Base-by-base conservation (phyloP, 2,329 filamentous ascomycete genomes). In the Amauroascus niger region DNA sequence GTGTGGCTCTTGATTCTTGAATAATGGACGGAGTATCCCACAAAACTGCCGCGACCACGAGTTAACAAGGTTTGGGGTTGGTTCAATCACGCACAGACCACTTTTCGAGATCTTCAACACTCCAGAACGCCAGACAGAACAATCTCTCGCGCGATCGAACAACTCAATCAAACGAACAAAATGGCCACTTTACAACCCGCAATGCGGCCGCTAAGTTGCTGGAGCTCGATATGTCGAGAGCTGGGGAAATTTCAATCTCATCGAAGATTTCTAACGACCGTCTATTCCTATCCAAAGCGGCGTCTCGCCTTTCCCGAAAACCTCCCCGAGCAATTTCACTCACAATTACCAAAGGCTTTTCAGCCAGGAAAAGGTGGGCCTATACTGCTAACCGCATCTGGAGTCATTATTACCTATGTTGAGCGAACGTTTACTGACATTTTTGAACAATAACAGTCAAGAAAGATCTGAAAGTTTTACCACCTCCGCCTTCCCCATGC, bases 191-290 rank as follows among this genome's bases (percentile, higher is more conserved):
- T 78, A 56, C 64, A 77, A 64, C 71, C 79, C 53, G 71, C 76
- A 45, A 67, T 76, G 71, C 82, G 85, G 79, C 84, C 86, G 58
- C 70, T 87, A 65, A 80, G 81, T 76, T 84, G 81, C 71, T 80
- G 87, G 67, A 87, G 86, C 71, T 74, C 79, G 28, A 72, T 80
- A 35, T 65, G 88, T 62, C 76, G 83, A 59, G 76, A 79, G 64
- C 71, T 77, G 45, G 55, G 49, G 20, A 74, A 80, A 57, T 77
- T 79, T 54, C 71, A 67, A 52, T 62, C 65, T 39, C 64, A 63
- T 48, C 67, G 66, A 50, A 69, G 82, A 60, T 73, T 75, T 56
- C 70, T 83, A 67, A 69, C 72, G 44, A 76, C 77, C 57, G 65
- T 73, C 57, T 71, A 77, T 63, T 67, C 73, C 52, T 61, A 72